Evolutionary conservation across 257 asterid genomes (phyloP).

Genomic region (Cruciata laevipes): DNA sequence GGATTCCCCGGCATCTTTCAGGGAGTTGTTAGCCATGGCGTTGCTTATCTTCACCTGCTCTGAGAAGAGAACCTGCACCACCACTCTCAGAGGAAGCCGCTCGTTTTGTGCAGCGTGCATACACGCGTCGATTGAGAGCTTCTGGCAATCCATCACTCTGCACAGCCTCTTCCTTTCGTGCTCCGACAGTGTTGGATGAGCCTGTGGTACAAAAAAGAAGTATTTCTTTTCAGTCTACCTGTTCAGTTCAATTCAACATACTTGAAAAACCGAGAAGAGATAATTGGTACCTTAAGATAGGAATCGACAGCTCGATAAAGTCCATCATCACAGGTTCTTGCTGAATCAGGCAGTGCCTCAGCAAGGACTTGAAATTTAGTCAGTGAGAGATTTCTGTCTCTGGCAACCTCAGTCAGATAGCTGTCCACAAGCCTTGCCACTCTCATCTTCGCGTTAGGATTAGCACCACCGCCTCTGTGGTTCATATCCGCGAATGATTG

Average conservation of each 20-base stretch:
- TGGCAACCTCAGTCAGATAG: constrained; percentile 82
- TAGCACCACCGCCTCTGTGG: constrained; percentile 35
- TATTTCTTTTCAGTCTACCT: too few relatives aligned
- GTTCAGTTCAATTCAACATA: too few relatives aligned
- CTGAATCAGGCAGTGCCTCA: constrained; percentile 83
- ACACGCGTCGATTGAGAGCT: constrained; percentile 89
- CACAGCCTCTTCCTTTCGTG: constrained; percentile 92
- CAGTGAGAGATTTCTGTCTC: constrained; percentile 63
- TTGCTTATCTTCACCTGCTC: constrained; percentile 91
- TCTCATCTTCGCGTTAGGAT: constrained; percentile 67
- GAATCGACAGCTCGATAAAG: constrained; percentile 88
- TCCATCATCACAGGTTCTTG: constrained; percentile 85
- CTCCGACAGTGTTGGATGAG: constrained; percentile 79
- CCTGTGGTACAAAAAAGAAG: constrained; percentile 29
- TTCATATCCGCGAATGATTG: constrained; percentile 39
- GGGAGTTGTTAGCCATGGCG: constrained; percentile 53
- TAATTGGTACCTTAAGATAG: constrained; percentile 69
- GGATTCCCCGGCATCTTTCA: constrained; percentile 59
- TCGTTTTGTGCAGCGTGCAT: constrained; percentile 98
- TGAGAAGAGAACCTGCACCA: constrained; percentile 88
- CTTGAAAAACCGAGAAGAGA: not conserved
- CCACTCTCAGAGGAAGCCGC: constrained; percentile 80
- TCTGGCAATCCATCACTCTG: constrained; percentile 95
- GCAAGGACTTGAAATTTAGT: constrained; percentile 90
- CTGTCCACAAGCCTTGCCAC: constrained; percentile 94